These are phyloP conservation scores for Aphanocladium album DNA, from an alignment of 2,329 filamentous ascomycete genomes.

Conservation along the genomic window DNA sequence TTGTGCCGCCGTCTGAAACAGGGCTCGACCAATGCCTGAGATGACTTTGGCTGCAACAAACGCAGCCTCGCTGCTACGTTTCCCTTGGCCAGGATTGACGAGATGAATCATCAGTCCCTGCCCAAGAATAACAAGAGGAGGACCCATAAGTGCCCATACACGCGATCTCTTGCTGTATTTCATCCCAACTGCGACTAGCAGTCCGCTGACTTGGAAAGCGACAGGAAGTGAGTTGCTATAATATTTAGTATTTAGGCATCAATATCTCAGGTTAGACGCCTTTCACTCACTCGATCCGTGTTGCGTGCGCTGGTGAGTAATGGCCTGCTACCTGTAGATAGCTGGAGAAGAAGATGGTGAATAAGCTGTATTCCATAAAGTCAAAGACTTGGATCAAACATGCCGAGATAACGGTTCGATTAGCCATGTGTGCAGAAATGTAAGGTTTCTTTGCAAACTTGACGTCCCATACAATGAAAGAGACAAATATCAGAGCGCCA, in stretches of 20 bases:
- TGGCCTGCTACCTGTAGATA: conserved; percentile 35
- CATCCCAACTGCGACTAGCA: conserved; percentile 30
- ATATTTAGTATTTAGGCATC: background rate
- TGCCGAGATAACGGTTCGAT: conserved; percentile 34
- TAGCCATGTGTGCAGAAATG: conserved; percentile 33
- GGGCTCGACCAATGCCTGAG: conserved; percentile 30
- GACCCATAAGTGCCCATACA: conserved; percentile 27
- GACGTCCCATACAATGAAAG: conserved; percentile 32
- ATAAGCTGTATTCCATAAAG: conserved; percentile 33
- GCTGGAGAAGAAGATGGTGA: conserved; percentile 36
- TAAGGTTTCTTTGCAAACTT: conserved; percentile 33
- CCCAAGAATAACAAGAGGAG: conserved; percentile 30
- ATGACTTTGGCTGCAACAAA: conserved; percentile 31
- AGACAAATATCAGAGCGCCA: conserved; percentile 21
- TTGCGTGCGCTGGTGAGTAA: conserved; percentile 30
- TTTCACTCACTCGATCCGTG: conserved; percentile 29
- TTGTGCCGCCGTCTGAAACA: conserved; percentile 27
- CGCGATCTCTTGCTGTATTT: conserved; percentile 32
- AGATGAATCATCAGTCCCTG: conserved; percentile 29
- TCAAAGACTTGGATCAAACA: conserved; percentile 33
- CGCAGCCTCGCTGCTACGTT: conserved; percentile 26
- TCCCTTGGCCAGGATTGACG: conserved; percentile 21
- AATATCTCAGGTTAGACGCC: accelerated
- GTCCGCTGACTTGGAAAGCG: conserved; percentile 32
- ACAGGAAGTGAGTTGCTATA: conserved; percentile 26